These are phyloP conservation scores for Thermothielavioides terrestris DNA, from an alignment of 495 filamentous ascomycete species.

Conservation along the genomic window DNA sequence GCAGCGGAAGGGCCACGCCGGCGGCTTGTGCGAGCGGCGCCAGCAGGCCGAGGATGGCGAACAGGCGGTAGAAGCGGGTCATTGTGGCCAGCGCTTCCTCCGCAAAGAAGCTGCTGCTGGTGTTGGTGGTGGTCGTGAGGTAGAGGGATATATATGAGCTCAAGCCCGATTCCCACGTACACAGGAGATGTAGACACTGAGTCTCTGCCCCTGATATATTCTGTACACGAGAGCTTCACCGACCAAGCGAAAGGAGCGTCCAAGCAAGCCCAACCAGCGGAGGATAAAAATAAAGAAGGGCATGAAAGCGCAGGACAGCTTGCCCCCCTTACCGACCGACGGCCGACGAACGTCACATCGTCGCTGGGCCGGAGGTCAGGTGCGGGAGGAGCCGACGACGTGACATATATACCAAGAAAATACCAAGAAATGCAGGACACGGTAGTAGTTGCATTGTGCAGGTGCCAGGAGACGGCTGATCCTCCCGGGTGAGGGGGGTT, in stretches of 20 bases:
- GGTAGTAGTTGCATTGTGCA: too few relatives aligned
- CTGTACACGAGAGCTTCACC: too few relatives aligned
- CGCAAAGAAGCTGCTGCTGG: not conserved
- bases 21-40: constrained; percentile 15
- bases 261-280: too few relatives aligned
- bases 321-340: not conserved
- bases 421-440: too few relatives aligned
- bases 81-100: constrained; percentile 10
- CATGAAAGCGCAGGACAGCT: not conserved
- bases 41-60: constrained; percentile 15
- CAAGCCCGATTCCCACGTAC: too few relatives aligned
- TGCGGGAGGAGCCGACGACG: not conserved
- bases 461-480: not conserved
- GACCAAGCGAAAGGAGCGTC: too few relatives aligned
- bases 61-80: constrained; percentile 17
- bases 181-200: too few relatives aligned
- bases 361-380: not conserved
- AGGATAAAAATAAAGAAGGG: too few relatives aligned
- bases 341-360: not conserved
- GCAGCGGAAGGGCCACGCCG: constrained; percentile 28
- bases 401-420: not conserved
- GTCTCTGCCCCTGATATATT: too few relatives aligned
- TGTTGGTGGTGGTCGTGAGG: not conserved
- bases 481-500: too few relatives aligned
- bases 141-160: not conserved